These are phyloP conservation scores for Talaromyces sp. DNA, from an alignment of 2,329 filamentous ascomycete genomes.

Conservation along the genomic window DNA sequence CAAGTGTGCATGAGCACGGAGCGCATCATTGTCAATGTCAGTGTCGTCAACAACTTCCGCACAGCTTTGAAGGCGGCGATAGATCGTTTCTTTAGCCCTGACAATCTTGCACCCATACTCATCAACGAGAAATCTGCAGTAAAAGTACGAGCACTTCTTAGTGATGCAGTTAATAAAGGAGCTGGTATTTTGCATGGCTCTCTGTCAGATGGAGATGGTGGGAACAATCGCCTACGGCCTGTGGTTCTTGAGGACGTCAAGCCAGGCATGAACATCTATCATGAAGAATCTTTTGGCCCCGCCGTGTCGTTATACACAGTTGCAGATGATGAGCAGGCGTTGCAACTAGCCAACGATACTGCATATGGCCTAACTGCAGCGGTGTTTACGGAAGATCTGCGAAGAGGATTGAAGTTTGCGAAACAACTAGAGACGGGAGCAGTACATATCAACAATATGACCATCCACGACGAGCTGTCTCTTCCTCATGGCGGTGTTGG, in stretches of 20 bases:
- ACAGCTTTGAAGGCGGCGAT: background rate
- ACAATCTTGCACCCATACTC: background rate
- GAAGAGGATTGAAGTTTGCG: slow-evolving; percentile 2
- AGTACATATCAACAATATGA: slow-evolving; percentile 11
- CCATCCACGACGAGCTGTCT: slow-evolving; percentile 3
- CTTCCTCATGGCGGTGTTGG: slow-evolving; percentile 8
- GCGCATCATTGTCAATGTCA: slow-evolving; percentile 57
- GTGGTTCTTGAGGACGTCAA: slow-evolving; percentile 61
- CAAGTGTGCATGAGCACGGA: slow-evolving; percentile 65
- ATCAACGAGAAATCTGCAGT: background rate
- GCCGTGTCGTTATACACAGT: slow-evolving; percentile 58
- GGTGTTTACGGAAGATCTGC: slow-evolving; percentile 40
- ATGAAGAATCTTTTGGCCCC: slow-evolving; percentile 65
- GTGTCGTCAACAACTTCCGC: background rate
- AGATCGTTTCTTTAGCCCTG: background rate
- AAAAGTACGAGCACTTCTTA: slow-evolving; percentile 2
- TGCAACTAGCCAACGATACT: slow-evolving; percentile 37
- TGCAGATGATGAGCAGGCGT: slow-evolving; percentile 36
- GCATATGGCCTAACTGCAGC: slow-evolving; percentile 37
- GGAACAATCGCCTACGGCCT: slow-evolving; percentile 47
- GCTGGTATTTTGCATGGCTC: background rate
- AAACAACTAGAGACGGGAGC: slow-evolving; percentile 3
- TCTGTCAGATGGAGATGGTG: background rate
- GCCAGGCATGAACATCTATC: slow-evolving; percentile 59
- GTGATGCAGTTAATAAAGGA: slow-evolving; percentile 5